Percentiles rank a stretch among this genome's conserved stretches.
Evolutionary conservation across 2,329 filamentous ascomycete genomes (phyloP).

Genomic region (Moelleriella libera): DNA sequence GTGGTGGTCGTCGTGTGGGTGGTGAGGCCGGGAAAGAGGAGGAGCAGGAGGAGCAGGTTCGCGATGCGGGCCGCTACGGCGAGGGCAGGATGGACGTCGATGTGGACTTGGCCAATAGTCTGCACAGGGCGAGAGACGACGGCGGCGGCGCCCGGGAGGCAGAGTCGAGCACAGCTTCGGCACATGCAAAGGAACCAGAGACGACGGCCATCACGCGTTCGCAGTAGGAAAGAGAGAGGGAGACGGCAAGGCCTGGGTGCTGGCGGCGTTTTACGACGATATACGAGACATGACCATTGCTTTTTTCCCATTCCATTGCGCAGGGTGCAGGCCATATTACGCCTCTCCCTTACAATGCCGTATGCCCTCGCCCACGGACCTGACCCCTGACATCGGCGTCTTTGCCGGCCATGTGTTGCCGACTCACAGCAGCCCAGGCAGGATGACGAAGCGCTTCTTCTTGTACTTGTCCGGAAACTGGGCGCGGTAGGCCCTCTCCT

Average conservation of each 20-base stretch:
- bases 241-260: too few relatives aligned
- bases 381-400: neutral
- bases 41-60: constrained; percentile 2
- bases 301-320: too few relatives aligned
- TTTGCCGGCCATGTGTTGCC: neutral
- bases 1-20: constrained; percentile 4
- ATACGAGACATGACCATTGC: too few relatives aligned
- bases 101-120: constrained; percentile 2
- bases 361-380: neutral
- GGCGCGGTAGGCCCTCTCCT: constrained; percentile 79
- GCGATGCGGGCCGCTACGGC: constrained; percentile 1
- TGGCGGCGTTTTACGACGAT: too few relatives aligned
- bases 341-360: neutral
- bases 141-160: neutral
- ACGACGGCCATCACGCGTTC: too few relatives aligned
- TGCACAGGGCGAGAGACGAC: constrained; percentile 2
- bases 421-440: constrained; percentile 62
- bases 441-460: constrained; percentile 76
- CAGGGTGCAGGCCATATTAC: too few relatives aligned
- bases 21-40: neutral
- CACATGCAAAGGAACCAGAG: neutral
- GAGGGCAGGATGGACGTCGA: constrained; percentile 10
- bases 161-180: neutral
- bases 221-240: too few relatives aligned
- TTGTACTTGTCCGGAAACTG: constrained; percentile 91